A percentile compares a stretch with the other conserved stretches of the same genome.
These are phyloP conservation scores for Postia placenta DNA, from an alignment of 768 basidiomycete genomes.

Conservation along the genomic window DNA sequence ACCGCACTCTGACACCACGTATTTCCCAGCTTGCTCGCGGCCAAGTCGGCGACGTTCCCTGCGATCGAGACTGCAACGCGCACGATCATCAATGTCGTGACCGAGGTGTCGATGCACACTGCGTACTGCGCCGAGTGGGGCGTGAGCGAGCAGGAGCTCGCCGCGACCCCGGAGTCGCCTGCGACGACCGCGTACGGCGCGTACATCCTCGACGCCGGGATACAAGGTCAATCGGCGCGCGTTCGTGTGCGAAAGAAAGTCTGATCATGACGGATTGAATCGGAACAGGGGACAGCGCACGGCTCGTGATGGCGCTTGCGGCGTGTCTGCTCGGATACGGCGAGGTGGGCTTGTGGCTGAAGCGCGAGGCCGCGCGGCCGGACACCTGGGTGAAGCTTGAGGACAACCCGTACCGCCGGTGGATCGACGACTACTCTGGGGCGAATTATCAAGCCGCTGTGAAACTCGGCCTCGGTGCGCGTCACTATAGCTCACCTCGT, in stretches of 20 bases:
- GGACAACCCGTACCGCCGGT: constrained; percentile 68
- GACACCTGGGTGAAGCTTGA: constrained; percentile 52
- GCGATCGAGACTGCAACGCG: constrained; percentile 57
- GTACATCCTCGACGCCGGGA: constrained; percentile 74
- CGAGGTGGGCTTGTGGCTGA: constrained; percentile 83
- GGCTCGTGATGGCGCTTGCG: constrained; percentile 73
- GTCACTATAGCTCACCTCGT: neutral
- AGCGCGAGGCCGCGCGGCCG: constrained; percentile 42
- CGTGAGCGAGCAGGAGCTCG: constrained; percentile 54
- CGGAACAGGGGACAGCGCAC: constrained; percentile 55
- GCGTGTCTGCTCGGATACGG: constrained; percentile 91
- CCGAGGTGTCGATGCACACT: constrained; percentile 70
- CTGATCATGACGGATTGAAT: neutral
- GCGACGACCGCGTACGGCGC: constrained; percentile 83
- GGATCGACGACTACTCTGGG: constrained; percentile 80
- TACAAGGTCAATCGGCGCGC: constrained; percentile 46
- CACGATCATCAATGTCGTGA: constrained; percentile 56
- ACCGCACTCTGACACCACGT: neutral
- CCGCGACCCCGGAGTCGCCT: constrained; percentile 55
- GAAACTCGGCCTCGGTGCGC: constrained; percentile 63
- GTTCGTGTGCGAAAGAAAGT: too few relatives aligned
- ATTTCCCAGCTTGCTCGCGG: constrained; percentile 55
- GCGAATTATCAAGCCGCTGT: constrained; percentile 69
- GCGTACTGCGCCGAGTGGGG: constrained; percentile 68
- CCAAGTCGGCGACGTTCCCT: constrained; percentile 64